Evolutionary conservation across 2,329 filamentous ascomycete genomes (phyloP), one percentile per base, ranked within the genome.

Genomic region (Aspergillus novoparasiticus): DNA sequence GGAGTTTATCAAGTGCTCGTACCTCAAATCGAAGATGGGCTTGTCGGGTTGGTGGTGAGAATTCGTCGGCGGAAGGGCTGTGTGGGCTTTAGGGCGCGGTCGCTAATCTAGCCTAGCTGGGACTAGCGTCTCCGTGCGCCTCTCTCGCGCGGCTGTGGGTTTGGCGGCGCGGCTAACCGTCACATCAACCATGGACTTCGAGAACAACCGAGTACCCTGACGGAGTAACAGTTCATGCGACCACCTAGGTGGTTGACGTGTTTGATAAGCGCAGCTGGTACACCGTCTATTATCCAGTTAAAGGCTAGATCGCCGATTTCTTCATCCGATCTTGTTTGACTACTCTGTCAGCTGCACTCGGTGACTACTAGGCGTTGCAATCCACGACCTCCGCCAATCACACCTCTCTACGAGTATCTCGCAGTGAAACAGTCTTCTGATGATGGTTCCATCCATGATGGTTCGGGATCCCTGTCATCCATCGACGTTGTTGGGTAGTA

Each of bases 21-120:
- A 80, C 78, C 78, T 79, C 71, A 74, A 78, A 74, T 77, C 76
- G 73, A 76, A 76, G 72, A 76, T 78, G 72, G 73, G 74, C 76
- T 79, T 78, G 77, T 76, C 76, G 75, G 73, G 75, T 75, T 73
- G 73, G 72, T 72, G 73, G 75, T 78, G 72, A 76, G 75, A 79
- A 78, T 78, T 78, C 75, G 71, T 68, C 69, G 68, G 69, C 72
- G 51, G 73, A 75, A 73, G 70, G 72, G 71, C 73, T 80, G 77
- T 80, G 78, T 79, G 78, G 77, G 76, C 73, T 78, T 79, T 79
- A 78, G 76, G 78, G 77, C 73, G 77, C 68, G 71, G 74, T 80
- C 78, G 78, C 78, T 80, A 80, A 80, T 72, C 78, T 80, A 80
- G 71, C 78, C 77, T 61, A 74, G 68, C 75, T 61, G 63, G 74